Conservation (phyloP, 352 stramenopile genomes). For the Plasmopara viticola region DNA sequence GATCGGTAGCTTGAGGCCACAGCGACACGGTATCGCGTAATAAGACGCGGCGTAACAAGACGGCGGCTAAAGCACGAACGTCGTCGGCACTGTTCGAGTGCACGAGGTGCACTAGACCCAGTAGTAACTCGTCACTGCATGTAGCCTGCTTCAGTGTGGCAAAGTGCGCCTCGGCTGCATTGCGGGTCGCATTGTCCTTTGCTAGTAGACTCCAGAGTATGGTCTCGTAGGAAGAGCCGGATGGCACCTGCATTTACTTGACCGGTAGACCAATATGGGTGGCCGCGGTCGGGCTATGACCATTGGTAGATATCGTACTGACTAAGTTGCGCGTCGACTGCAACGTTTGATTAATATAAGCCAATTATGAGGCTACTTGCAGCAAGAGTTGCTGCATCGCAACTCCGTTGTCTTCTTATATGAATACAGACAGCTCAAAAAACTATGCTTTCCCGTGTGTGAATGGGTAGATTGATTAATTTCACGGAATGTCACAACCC, state of each 20-base stretch:
- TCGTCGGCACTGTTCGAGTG: constrained; percentile 57
- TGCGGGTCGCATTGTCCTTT: constrained; percentile 66
- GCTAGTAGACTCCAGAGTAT: constrained; percentile 69
- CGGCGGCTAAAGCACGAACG: constrained; percentile 61
- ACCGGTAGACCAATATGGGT: too few relatives aligned
- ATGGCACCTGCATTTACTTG: neutral
- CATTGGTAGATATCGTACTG: too few relatives aligned
- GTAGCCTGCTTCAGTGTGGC: constrained; percentile 48
- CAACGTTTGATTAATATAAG: too few relatives aligned
- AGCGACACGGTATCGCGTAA: constrained; percentile 73
- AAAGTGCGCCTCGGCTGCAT: constrained; percentile 57
- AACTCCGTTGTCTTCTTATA: too few relatives aligned
- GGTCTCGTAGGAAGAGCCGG: constrained; percentile 35
- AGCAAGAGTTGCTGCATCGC: too few relatives aligned
- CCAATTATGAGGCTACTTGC: too few relatives aligned
- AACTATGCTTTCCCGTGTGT: too few relatives aligned
- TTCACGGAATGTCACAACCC: too few relatives aligned
- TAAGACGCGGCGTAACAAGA: constrained; percentile 70
- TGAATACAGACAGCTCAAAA: too few relatives aligned
- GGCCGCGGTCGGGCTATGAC: too few relatives aligned
- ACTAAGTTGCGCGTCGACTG: too few relatives aligned
- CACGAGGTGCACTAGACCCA: constrained; percentile 47
- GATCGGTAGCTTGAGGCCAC: constrained; percentile 51
- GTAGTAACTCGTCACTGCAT: constrained; percentile 47
- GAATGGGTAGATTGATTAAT: too few relatives aligned